These are phyloP conservation scores for Phyllosticta citribraziliensis DNA, from an alignment of 2,329 filamentous ascomycete species.

Conservation along the genomic window DNA sequence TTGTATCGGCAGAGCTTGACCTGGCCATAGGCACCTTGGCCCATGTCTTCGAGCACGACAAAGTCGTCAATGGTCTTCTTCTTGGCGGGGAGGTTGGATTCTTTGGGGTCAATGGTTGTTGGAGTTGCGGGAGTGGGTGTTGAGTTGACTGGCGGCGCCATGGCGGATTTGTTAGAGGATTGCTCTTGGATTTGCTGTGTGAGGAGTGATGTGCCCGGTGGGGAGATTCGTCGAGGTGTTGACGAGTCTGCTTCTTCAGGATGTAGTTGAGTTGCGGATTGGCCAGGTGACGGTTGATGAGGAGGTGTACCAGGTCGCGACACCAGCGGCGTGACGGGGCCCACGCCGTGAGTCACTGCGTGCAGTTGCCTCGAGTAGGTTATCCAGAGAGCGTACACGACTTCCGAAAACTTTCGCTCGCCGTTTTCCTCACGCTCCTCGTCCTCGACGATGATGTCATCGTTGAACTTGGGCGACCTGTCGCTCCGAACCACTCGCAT, in stretches of 20 bases:
- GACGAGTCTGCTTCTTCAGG: slow-evolving; percentile 27
- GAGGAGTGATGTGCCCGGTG: slow-evolving; percentile 37
- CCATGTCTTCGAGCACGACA: slow-evolving; percentile 92
- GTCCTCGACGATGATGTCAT: slow-evolving; percentile 56
- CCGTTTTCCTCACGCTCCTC: slow-evolving; percentile 33
- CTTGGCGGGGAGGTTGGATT: slow-evolving; percentile 11
- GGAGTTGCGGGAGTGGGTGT: background rate
- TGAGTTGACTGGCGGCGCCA: slow-evolving; percentile 13
- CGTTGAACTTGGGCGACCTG: slow-evolving; percentile 37
- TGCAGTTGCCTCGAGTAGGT: slow-evolving; percentile 93
- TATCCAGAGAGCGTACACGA: slow-evolving; percentile 93
- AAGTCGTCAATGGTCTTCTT: slow-evolving; percentile 91
- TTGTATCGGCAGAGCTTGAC: slow-evolving; percentile 91
- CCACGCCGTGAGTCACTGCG: slow-evolving; percentile 53
- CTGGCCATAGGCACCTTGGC: slow-evolving; percentile 93
- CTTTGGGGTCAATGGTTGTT: slow-evolving; percentile 1
- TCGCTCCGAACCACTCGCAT: slow-evolving; percentile 94
- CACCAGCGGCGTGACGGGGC: slow-evolving; percentile 53
- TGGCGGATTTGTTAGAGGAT: slow-evolving; percentile 15
- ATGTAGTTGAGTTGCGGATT: slow-evolving; percentile 40
- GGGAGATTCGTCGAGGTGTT: slow-evolving; percentile 20
- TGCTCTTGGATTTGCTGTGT: slow-evolving; percentile 43
- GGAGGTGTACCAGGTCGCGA: slow-evolving; percentile 61
- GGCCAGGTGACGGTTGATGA: slow-evolving; percentile 69
- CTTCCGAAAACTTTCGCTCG: slow-evolving; percentile 51